Percentiles rank a stretch among this genome's conserved stretches.
Evolutionary conservation across 1,139 yeast species (phyloP).

Genomic region (Saccharomyces pastorianus): DNA sequence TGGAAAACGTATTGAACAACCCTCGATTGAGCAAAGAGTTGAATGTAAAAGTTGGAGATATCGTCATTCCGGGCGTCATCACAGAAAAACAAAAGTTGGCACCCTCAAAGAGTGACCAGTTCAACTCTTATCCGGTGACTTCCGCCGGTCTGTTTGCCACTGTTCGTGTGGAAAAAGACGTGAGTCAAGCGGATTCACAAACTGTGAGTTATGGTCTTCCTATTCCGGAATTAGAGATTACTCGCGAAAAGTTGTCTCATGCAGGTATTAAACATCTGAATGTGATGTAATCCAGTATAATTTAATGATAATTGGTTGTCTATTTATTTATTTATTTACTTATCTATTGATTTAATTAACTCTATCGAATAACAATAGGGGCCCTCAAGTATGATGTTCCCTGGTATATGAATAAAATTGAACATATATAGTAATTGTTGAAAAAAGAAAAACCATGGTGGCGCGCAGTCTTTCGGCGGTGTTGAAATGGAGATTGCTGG

Average conservation of each 20-base stretch:
- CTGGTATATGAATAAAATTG: no score
- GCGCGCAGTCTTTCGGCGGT: no score
- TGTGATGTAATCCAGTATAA: background rate
- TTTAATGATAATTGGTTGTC: background rate
- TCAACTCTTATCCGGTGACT: conserved; percentile 18
- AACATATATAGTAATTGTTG: no score
- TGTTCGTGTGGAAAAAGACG: conserved; percentile 63
- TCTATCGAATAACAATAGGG: no score
- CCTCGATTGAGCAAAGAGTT: conserved; percentile 14
- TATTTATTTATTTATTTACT: no score
- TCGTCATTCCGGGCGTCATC: conserved; percentile 31
- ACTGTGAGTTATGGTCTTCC: conserved; percentile 61
- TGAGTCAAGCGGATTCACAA: conserved; percentile 41
- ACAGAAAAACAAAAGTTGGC: conserved; percentile 10
- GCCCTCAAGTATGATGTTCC: no score
- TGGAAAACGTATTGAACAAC: conserved; percentile 27
- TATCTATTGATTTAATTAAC: background rate
- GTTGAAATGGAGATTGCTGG: background rate
- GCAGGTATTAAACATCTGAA: conserved; percentile 20
- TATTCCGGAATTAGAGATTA: conserved; percentile 48
- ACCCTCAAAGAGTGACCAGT: conserved; percentile 22
- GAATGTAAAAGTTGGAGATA: conserved; percentile 25
- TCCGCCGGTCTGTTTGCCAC: conserved; percentile 50
- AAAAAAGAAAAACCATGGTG: background rate
- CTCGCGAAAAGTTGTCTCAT: conserved; percentile 14